A percentile compares a stretch with the other conserved stretches of the same genome.
Conservation (phyloP, 1,139 yeast genomes). For the Geotrichum cucujoidarum region DNA sequence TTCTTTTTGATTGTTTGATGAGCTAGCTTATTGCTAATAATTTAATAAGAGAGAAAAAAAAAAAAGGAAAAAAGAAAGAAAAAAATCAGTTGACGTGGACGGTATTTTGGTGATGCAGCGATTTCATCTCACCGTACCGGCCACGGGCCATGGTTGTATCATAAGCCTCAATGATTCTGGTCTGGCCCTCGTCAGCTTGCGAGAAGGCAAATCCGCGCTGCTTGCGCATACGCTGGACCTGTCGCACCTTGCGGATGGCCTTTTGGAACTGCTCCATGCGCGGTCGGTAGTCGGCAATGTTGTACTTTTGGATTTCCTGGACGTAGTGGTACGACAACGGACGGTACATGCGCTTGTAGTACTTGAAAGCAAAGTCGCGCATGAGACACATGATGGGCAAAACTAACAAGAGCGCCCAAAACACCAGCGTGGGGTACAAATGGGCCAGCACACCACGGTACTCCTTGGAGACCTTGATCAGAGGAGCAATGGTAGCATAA, state of each 20-base stretch:
- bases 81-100: conserved; percentile 15
- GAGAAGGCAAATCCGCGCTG: conserved; percentile 98
- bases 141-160: conserved; percentile 75
- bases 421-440: conserved; percentile 70
- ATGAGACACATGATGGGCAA: conserved; percentile 72
- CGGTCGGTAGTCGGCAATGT: conserved; percentile 90
- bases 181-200: conserved; percentile 93
- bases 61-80: too few relatives aligned
- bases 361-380: conserved; percentile 92
- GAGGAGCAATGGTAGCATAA: conserved; percentile 81
- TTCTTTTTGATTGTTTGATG: too few relatives aligned
- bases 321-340: conserved; percentile 94
- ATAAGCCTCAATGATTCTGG: conserved; percentile 83
- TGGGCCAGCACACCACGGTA: conserved; percentile 74
- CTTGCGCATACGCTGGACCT: conserved; percentile 95
- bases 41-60: too few relatives aligned
- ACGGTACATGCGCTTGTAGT: conserved; percentile 80
- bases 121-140: conserved; percentile 47
- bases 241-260: conserved; percentile 95
- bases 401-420: conserved; percentile 80
- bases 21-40: too few relatives aligned
- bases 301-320: conserved; percentile 94
- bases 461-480: conserved; percentile 74
- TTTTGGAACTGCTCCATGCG: conserved; percentile 95
- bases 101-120: conserved; percentile 19